These are phyloP conservation scores for Mycena galopus DNA, from an alignment of 768 basidiomycete genomes.

Conservation along the genomic window DNA sequence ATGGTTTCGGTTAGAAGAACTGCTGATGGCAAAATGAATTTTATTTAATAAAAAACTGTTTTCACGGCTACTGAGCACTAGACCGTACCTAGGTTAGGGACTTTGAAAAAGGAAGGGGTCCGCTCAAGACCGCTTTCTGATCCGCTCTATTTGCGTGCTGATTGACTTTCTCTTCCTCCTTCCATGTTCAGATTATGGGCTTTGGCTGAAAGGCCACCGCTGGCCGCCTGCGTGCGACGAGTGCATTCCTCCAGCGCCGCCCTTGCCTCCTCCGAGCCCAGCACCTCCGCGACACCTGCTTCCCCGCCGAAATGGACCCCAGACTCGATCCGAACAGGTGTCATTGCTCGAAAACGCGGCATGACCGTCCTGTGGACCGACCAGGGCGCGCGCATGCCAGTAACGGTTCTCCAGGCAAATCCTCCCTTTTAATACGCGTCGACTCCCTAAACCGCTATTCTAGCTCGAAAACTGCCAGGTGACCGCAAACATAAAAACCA, in stretches of 20 bases:
- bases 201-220: constrained; percentile 53
- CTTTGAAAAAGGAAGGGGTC: neutral
- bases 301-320: constrained; percentile 81
- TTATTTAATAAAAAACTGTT: neutral
- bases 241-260: constrained; percentile 59
- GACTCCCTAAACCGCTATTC: constrained; percentile 13
- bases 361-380: constrained; percentile 96
- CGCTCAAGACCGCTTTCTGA: neutral
- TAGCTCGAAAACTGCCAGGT: constrained; percentile 93
- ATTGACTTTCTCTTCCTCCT: constrained; percentile 37
- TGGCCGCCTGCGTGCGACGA: constrained; percentile 49
- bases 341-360: constrained; percentile 95
- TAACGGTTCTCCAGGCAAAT: constrained; percentile 92
- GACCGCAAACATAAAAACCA: constrained; percentile 79
- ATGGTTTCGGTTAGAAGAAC: neutral
- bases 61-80: neutral
- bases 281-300: constrained; percentile 45
- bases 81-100: neutral
- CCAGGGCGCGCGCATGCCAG: constrained; percentile 88
- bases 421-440: constrained; percentile 19
- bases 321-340: constrained; percentile 87
- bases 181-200: constrained; percentile 69
- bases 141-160: constrained; percentile 16
- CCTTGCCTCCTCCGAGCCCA: constrained; percentile 46
- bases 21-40: neutral